Evolutionary conservation across 1,284 basidiomycete genomes (phyloP).

Genomic region (Austroboletus rostrupii): DNA sequence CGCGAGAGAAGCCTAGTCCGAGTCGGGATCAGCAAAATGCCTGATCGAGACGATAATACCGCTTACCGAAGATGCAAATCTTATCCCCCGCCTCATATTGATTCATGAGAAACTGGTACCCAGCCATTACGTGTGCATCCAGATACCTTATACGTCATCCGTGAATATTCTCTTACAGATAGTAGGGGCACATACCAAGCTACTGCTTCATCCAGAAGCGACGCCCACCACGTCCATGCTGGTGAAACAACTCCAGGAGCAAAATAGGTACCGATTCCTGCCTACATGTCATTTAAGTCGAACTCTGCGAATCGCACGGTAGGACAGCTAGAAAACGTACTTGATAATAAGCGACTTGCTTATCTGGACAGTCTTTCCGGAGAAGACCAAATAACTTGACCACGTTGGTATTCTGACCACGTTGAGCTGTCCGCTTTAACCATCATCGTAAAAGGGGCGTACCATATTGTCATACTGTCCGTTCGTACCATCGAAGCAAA

Average conservation of each 20-base stretch:
- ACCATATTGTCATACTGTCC: conserved; percentile 43
- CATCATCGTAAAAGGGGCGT: conserved; percentile 9
- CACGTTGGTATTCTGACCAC: conserved; percentile 61
- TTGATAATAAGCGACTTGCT: conserved; percentile 70
- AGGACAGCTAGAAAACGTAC: conserved; percentile 28
- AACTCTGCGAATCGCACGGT: not conserved
- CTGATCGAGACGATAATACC: not conserved
- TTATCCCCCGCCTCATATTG: conserved; percentile 58
- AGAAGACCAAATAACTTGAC: conserved; percentile 64
- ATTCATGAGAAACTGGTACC: conserved; percentile 66
- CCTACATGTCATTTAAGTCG: conserved; percentile 30
- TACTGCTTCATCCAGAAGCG: conserved; percentile 52
- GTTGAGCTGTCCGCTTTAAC: not conserved
- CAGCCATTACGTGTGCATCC: conserved; percentile 57
- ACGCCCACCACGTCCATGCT: conserved; percentile 44
- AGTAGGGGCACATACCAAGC: conserved; percentile 45
- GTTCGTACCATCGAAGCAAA: conserved; percentile 65
- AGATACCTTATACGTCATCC: conserved; percentile 45
- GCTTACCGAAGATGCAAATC: conserved; percentile 58
- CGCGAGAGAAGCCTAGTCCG: conserved; percentile 62
- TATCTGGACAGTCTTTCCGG: conserved; percentile 49
- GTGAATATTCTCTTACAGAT: not conserved
- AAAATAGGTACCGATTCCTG: conserved; percentile 63
- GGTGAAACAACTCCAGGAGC: conserved; percentile 53
- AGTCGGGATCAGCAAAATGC: conserved; percentile 2